Evolutionary conservation across 2,329 filamentous ascomycete species (phyloP).

Genomic region (Trichoderma atrobrunneum): DNA sequence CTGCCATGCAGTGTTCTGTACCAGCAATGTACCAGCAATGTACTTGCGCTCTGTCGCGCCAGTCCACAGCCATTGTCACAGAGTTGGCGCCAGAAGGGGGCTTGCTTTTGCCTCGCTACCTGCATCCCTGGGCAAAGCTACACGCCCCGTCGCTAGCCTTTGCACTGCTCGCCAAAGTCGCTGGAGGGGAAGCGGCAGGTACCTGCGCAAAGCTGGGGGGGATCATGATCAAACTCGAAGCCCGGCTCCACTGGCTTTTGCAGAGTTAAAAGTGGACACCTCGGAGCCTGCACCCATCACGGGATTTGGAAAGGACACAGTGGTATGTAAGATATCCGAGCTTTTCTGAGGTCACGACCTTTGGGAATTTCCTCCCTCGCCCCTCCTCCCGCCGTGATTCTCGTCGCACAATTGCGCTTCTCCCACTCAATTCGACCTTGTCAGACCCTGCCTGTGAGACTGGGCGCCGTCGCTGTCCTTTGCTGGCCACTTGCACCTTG

Average conservation of each 20-base stretch:
- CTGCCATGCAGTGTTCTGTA: not conserved
- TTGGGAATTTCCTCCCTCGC: not conserved
- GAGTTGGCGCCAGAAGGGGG: not conserved
- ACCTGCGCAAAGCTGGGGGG: constrained; percentile 7
- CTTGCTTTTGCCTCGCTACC: constrained; percentile 3
- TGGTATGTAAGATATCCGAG: constrained; percentile 29
- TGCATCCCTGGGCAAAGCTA: constrained; percentile 8
- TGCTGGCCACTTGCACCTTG: not conserved
- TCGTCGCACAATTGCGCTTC: constrained; percentile 16
- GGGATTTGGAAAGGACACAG: constrained; percentile 41
- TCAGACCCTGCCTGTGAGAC: not conserved
- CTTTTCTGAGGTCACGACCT: constrained; percentile 32
- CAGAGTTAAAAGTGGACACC: constrained; percentile 28
- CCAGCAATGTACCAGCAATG: not conserved
- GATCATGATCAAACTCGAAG: not conserved
- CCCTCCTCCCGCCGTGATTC: not conserved
- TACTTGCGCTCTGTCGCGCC: not conserved
- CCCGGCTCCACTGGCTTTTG: constrained; percentile 1
- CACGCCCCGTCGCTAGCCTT: not conserved
- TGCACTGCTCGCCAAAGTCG: not conserved
- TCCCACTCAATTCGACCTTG: constrained; percentile 3
- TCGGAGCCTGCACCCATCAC: constrained; percentile 31
- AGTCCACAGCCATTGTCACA: not conserved
- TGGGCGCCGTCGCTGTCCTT: constrained; percentile 1
- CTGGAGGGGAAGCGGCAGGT: constrained; percentile 12